Conservation (phyloP, 2,329 filamentous ascomycete genomes). For the Ciborinia camelliae region DNA sequence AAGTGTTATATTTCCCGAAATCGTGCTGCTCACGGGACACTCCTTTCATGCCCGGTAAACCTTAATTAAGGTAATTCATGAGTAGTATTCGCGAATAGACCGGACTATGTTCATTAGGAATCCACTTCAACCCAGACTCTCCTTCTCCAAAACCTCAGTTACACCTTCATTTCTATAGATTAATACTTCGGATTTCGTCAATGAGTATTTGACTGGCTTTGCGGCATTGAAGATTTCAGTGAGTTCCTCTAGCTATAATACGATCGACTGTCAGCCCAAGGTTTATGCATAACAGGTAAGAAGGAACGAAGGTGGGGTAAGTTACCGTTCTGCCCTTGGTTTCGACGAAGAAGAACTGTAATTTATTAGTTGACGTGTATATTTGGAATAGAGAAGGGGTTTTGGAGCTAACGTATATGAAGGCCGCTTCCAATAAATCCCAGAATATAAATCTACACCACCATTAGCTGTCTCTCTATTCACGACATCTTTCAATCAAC, state of each 20-base stretch:
- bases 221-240: slow-evolving; percentile 14
- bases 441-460: slow-evolving; percentile 2
- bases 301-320: accelerated
- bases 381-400: accelerated
- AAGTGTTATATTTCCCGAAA: too few species aligned
- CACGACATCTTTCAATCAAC: too few species aligned
- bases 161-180: not conserved
- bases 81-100: too few species aligned
- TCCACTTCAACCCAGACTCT: not conserved
- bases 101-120: too few species aligned
- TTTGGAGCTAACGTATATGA: not conserved
- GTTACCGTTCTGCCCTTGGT: slow-evolving; percentile 15
- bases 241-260: slow-evolving; percentile 12
- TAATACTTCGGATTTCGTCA: not conserved
- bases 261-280: not conserved
- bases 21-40: too few species aligned
- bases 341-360: slow-evolving; percentile 19
- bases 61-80: too few species aligned
- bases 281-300: not conserved
- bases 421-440: slow-evolving; percentile 12
- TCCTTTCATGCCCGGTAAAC: too few species aligned
- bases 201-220: slow-evolving; percentile 11
- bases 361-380: not conserved
- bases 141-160: slow-evolving; percentile 1
- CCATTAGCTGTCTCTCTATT: too few species aligned